Base-by-base conservation (phyloP, 768 basidiomycete genomes). In the Chalciporus piperatus region DNA sequence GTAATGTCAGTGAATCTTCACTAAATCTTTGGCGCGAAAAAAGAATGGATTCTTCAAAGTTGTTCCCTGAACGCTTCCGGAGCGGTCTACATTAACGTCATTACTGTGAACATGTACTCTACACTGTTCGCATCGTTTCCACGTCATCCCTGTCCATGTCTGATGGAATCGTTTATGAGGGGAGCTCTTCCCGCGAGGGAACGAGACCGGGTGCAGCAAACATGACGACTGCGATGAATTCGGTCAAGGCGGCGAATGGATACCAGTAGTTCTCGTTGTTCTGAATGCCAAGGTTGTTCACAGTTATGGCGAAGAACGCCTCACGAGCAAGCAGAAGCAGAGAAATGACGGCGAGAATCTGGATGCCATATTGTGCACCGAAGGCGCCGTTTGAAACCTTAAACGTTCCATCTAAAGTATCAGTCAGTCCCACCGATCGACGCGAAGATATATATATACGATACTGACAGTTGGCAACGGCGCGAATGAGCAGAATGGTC, bases 251-350 rank as follows among this genome's bases (percentile, higher is more conserved):
- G 32, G 65, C 61, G 16, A 71, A 59, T 19, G 68, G 68, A 46
- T 71, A 72, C 62, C 66, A 72, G 45, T 61, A 59, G 16, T 56
- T 49, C 45, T 71, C 68, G n/a, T 65, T 33, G 41, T 65, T 63
- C 45, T 68, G 68, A 48, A 48, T 53, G 10, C 57, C 23, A 3
- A 23, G 0, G 28, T 62, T 23, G 47, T 58, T 57, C 41, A 55
- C 17, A 11, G 65, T 70, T n/a, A 50, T 61, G 49, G 54, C 42
- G 25, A 71, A 60, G 59, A 70, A 70, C 3, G 60, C 49, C 51
- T 71, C 61, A n/a, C 68, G 66, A 25, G 55, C 32, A 32, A 72
- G 62, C 27, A 68, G 52, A 11, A 67, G 48, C 19, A 67, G 19
- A 28, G 57, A 54, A 44, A 70, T 64, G 49, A 55, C 11, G 32